Base-by-base conservation (phyloP, 2,329 filamentous ascomycete species). In the Ceratocystis alfenasii region DNA sequence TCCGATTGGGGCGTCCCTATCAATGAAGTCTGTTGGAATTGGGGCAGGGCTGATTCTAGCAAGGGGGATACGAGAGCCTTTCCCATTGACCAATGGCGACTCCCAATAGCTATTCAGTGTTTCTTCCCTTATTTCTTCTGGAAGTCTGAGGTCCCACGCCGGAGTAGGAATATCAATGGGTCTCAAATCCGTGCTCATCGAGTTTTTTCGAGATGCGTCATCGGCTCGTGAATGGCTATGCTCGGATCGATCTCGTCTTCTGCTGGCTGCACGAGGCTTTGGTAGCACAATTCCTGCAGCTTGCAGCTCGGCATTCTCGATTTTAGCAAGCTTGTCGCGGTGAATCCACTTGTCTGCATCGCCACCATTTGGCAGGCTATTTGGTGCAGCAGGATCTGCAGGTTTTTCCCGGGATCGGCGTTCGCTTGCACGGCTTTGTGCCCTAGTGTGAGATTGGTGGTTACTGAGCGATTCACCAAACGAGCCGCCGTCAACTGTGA, bases 341-440 rank as follows among this genome's bases (percentile, higher is more conserved):
- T 94, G 89, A 71, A 94, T 93, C 89, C 89, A 94, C 74, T 89
- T 87, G 41, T 85, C 88, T 68, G 84, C 80, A 68, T 87, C 85
- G 44, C 55, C 12, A n/a, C 25, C n/a, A n/a, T 30, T 59, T 7
- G 55, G 55, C 6, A 59, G 25, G 15, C 55, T 10, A n/a, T 20
- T 63, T 22, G 60, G 12, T 3, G 57, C 22, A n/a, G 6, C 45
- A 53, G 64, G 25, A 1, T 68, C 64, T 7, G 50, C 33, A 28
- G 44, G 64, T 30, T 64, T 48, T 15, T 68, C 66, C 30, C 66
- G 66, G 22, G 66, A 65, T 50, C 64, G 61, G 45, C 66, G 66
- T 45, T 68, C 66, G 28, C 66, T 64, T 22, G 63, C 44, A 22
- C 66, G 66, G 33, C 66, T 68, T 57, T 65, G 60, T n/a, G 66